Evolutionary conservation across 2,329 filamentous ascomycete genomes (phyloP).

Genomic region (Nemania abortiva): DNA sequence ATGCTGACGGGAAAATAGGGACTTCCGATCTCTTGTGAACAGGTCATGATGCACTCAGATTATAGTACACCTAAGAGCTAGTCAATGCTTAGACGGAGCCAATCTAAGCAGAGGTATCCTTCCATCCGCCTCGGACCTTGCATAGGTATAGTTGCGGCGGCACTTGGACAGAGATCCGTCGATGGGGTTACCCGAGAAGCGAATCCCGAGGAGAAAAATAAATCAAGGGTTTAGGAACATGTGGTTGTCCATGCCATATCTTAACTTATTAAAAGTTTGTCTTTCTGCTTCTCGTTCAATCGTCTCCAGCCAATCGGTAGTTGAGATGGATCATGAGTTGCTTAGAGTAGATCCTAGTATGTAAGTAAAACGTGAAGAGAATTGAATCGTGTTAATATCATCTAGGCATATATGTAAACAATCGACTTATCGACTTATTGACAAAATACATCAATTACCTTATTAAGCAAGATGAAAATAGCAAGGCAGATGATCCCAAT

Average conservation of each 20-base stretch:
- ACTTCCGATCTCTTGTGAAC: not conserved
- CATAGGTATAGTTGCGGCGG: not conserved
- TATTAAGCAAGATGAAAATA: not conserved
- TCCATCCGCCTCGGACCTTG: constrained; percentile 12
- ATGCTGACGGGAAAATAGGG: constrained; percentile 29
- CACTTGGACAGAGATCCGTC: not conserved
- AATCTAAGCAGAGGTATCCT: not conserved
- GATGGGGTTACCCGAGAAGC: not conserved
- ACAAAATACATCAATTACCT: not conserved
- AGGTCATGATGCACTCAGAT: constrained; percentile 28
- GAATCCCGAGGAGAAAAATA: not conserved
- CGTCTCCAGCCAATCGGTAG: not conserved
- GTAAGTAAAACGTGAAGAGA: not conserved
- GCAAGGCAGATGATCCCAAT: not conserved
- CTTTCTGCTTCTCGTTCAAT: not conserved
- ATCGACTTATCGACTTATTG: not conserved
- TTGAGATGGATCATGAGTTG: not conserved
- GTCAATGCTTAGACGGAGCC: not conserved
- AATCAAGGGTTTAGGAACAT: not conserved
- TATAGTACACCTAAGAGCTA: constrained; percentile 14
- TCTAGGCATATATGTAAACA: not conserved
- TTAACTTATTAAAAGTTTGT: not conserved
- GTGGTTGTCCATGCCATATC: not conserved
- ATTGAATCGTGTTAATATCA: not conserved
- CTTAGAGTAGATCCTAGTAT: not conserved